phyloP scores from a whole-genome alignment of 2,329 filamentous ascomycete genomes.

The Neonectria hederae region DNA sequence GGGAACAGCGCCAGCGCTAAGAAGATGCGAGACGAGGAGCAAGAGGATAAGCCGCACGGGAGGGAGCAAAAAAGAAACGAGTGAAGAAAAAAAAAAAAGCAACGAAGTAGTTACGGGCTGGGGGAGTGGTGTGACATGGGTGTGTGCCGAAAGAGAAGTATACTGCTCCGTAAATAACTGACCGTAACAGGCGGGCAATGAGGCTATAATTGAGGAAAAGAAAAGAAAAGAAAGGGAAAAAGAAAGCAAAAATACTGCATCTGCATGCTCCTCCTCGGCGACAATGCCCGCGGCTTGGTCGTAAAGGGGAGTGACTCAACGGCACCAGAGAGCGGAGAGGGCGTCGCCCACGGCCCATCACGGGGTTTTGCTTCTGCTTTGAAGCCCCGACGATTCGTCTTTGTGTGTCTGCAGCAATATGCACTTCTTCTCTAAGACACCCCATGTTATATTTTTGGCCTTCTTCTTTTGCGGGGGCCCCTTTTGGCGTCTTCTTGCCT shows the following conservation, averaged over 20 bases:
- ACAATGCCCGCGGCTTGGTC: constrained; percentile 7
- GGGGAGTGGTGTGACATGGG: constrained; percentile 21
- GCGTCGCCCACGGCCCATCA: background rate
- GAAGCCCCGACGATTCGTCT: background rate
- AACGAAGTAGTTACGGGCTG: background rate
- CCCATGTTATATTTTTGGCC: background rate
- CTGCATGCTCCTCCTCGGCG: background rate
- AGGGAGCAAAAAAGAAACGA: constrained; percentile 12
- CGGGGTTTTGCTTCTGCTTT: background rate
- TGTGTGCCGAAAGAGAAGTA: constrained; percentile 11
- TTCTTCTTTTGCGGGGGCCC: background rate
- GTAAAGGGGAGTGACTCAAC: background rate
- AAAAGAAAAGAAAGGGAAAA: background rate
- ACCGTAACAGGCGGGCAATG: background rate
- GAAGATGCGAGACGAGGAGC: background rate
- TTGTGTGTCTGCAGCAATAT: background rate
- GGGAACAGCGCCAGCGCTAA: constrained; percentile 12
- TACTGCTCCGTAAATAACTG: background rate
- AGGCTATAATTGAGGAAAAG: background rate
- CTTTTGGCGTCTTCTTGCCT: background rate
- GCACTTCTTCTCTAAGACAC: background rate
- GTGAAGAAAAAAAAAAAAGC: constrained; percentile 22
- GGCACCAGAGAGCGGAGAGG: background rate
- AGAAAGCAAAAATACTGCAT: background rate
- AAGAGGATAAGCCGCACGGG: constrained; percentile 2